phyloP scores from a whole-genome alignment of 495 filamentous ascomycete species.

The Staphylotrichum longicolle region DNA sequence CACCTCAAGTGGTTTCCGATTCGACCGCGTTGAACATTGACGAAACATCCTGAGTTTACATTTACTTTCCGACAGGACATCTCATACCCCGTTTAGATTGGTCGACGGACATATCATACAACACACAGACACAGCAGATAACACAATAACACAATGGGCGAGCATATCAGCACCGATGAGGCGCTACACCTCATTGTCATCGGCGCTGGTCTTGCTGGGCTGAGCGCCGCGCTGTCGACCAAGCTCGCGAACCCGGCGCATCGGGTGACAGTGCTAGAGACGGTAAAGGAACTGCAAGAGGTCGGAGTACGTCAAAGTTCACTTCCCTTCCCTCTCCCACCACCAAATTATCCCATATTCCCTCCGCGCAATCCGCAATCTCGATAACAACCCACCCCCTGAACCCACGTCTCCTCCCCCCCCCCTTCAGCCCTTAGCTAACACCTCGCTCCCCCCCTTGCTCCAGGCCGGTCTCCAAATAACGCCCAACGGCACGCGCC shows the following conservation, averaged over 20 bases:
- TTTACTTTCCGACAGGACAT: no score
- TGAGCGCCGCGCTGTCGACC: constrained; percentile 56
- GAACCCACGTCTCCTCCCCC: no score
- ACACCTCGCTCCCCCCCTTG: background rate
- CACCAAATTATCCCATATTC: background rate
- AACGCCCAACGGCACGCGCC: constrained; percentile 52
- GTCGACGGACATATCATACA: background rate
- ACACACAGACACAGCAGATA: background rate
- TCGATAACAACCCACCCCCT: background rate
- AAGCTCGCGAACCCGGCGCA: constrained; percentile 49
- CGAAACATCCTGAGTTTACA: no score
- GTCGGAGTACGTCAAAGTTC: constrained; percentile 43
- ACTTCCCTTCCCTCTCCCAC: constrained; percentile 22
- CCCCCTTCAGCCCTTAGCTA: background rate
- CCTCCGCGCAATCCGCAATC: background rate
- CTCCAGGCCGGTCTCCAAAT: constrained; percentile 52
- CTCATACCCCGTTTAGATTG: no score
- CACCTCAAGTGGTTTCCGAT: no score
- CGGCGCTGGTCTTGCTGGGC: constrained; percentile 58
- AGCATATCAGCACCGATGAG: constrained; percentile 2
- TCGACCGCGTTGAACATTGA: no score
- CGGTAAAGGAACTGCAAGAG: constrained; percentile 40
- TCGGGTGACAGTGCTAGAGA: constrained; percentile 55
- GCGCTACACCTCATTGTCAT: constrained; percentile 47
- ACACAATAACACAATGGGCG: background rate